Conservation (phyloP, 148 eudicot species). For the Salicornia ramosissima region DNA sequence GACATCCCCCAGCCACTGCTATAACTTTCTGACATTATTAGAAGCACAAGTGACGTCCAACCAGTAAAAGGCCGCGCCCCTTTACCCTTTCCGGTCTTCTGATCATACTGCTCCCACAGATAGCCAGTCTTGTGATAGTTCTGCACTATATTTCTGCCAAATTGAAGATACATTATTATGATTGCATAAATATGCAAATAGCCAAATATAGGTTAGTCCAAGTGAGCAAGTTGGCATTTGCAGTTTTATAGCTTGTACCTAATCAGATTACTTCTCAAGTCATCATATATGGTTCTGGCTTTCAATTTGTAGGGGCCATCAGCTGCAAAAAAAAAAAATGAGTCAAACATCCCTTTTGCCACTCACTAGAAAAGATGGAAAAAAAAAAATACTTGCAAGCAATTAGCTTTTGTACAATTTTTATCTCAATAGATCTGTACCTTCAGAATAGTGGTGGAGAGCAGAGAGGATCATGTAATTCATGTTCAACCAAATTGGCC, state of each 20-base stretch:
- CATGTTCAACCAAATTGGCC: slow-evolving; percentile 94
- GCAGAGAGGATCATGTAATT: slow-evolving; percentile 91
- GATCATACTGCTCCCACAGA: slow-evolving; percentile 95
- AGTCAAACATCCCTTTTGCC: neutral
- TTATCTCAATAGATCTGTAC: slow-evolving; percentile 25
- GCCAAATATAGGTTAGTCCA: slow-evolving; percentile 3
- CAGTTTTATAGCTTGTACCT: slow-evolving; percentile 36
- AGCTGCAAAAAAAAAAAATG: slow-evolving; percentile 31
- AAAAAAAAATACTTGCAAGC: neutral
- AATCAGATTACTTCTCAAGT: slow-evolving; percentile 69
- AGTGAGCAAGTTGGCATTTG: neutral
- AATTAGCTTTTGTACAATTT: neutral
- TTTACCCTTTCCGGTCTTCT: slow-evolving; percentile 81
- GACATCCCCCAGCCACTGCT: slow-evolving; percentile 43
- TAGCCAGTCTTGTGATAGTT: slow-evolving; percentile 68
- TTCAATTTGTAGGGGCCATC: slow-evolving; percentile 67
- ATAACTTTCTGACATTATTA: slow-evolving; percentile 83
- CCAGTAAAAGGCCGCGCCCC: slow-evolving; percentile 80
- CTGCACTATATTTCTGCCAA: slow-evolving; percentile 59
- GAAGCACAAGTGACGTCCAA: slow-evolving; percentile 81
- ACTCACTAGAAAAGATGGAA: neutral
- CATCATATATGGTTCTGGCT: slow-evolving; percentile 54
- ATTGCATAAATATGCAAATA: no score
- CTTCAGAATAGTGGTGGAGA: slow-evolving; percentile 81
- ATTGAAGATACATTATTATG: neutral